Evolutionary conservation across 495 filamentous ascomycete species (phyloP), one percentile per base, ranked within the genome.

Genomic region (Rostrohypoxylon terebratum): DNA sequence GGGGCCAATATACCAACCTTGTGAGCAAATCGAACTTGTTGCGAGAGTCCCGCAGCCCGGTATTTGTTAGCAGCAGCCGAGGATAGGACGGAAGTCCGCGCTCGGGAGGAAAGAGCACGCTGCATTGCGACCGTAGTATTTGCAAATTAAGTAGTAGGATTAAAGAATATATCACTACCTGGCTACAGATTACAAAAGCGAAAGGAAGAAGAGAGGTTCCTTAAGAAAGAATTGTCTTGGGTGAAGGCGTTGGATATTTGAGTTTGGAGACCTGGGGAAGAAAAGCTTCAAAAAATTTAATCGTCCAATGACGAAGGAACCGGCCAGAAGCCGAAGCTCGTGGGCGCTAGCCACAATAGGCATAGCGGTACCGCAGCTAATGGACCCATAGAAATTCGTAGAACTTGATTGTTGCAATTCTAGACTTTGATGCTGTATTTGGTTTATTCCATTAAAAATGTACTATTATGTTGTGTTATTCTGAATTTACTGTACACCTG

Each of bases 1-100:
- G 14, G 20, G 34, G 55, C 5, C 20, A 3, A 25, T 11, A 51
- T 25, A 81, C 88, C 69, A 84, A 95, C 93, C 93, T 97, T 97
- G 88, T 97, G 94, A 63, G 93, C 92, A 80, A 94, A 97, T 74
- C 94, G 87, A 81, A 94, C 89, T 83, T 97, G 94, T 81, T 95
- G 93, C 62, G 92, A 80, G 68, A 81, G 69, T 34, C 77, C 75
- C 55, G 77, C 73, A 72, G 88, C 79, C 83, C 89, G 83, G 85
- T 90, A 80, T 55, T 83, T 83, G 72, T 85, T 83, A 66, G 90
- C 88, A 57, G 79, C 75, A 66, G 80, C 74, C 47, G 82, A 78
- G 51, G 92, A 91, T 53, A 93, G 87, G 80, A 89, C 87, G 60
- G 92, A 92, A 78, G 90, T 84, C 80, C 89, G 84, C 54, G 86